Evolutionary conservation across 1,284 basidiomycete species (phyloP), one percentile per base, ranked within the genome.

Genomic region (Cryptococcus depauperatus): DNA sequence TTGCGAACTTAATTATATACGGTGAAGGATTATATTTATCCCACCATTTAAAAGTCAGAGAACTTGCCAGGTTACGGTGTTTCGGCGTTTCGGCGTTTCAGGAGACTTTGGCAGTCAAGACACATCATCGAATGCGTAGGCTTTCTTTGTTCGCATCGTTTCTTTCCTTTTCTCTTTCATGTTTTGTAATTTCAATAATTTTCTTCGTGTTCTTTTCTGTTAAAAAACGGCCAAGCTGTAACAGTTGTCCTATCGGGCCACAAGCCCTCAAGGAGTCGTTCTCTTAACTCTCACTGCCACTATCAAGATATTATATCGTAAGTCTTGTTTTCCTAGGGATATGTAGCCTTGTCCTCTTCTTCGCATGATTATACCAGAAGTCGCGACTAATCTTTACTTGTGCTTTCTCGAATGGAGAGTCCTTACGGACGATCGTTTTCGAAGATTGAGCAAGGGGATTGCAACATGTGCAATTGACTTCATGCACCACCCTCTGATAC

Each of bases 401-500:
- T 27, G 44, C 28, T 29, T 13, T 32, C 9, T 30, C 37, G 29
- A 30, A 46, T 30, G 44, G 44, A 46, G 26, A 46, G 23, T 35
- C 14, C 29, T 35, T n/a, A n/a, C 34, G 18, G 40, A 32, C 40
- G 25, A 42, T 47, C 46, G 46, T 42, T 32, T 47, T 33, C 39
- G 46, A 23, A n/a, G n/a, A 23, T 21, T 23, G 35, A 41, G 32
- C 6, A 10, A 35, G 40, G 35, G 14, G 45, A 25, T 37, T 28
- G 35, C 41, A 42, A 42, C 33, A 37, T 47, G 46, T 35, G 46
- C 40, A 37, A 42, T 37, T 37, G 40, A 42, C 40, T 40, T 42
- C 46, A 47, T 47, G 46, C 46, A 47, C 46, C 46, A 47, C 46
- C 46, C 40, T 42, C 46, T 47, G 46, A 47, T 47, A 41, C 46